These are phyloP conservation scores for Alternaria sp. DNA, from an alignment of 2,329 filamentous ascomycete species.

Conservation along the genomic window DNA sequence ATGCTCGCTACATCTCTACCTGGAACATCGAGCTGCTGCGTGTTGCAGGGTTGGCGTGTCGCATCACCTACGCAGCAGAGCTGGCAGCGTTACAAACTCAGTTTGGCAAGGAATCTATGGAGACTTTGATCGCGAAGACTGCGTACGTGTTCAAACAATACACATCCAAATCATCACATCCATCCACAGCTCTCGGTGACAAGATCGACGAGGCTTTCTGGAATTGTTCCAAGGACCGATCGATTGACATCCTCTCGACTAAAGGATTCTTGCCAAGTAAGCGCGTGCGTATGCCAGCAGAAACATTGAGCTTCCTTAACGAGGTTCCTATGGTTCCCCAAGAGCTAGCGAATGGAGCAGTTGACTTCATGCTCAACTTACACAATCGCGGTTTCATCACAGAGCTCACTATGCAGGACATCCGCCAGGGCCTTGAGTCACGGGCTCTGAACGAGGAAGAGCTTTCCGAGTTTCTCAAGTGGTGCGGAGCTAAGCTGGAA, in stretches of 20 bases:
- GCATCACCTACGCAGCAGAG: constrained; percentile 86
- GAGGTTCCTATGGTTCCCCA: constrained; percentile 87
- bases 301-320: constrained; percentile 79
- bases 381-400: constrained; percentile 87
- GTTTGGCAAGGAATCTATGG: constrained; percentile 65
- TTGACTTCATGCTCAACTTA: constrained; percentile 80
- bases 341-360: constrained; percentile 71
- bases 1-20: constrained; percentile 90
- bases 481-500: constrained; percentile 77
- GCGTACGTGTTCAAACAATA: constrained; percentile 87
- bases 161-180: constrained; percentile 88
- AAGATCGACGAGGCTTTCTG: constrained; percentile 96
- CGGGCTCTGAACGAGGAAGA: constrained; percentile 83
- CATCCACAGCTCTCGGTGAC: constrained; percentile 81
- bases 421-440: constrained; percentile 81
- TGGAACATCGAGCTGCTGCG: constrained; percentile 97
- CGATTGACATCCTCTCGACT: constrained; percentile 87
- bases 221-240: constrained; percentile 80
- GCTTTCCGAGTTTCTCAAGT: constrained; percentile 81
- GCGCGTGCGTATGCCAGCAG: constrained; percentile 78
- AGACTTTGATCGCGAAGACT: constrained; percentile 76
- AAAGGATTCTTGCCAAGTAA: constrained; percentile 86
- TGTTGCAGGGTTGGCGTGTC: constrained; percentile 86
- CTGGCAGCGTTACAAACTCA: constrained; percentile 69
- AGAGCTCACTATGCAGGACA: constrained; percentile 85